Conservation (phyloP, 306 rosid genomes). For the Nissolia schottii region DNA sequence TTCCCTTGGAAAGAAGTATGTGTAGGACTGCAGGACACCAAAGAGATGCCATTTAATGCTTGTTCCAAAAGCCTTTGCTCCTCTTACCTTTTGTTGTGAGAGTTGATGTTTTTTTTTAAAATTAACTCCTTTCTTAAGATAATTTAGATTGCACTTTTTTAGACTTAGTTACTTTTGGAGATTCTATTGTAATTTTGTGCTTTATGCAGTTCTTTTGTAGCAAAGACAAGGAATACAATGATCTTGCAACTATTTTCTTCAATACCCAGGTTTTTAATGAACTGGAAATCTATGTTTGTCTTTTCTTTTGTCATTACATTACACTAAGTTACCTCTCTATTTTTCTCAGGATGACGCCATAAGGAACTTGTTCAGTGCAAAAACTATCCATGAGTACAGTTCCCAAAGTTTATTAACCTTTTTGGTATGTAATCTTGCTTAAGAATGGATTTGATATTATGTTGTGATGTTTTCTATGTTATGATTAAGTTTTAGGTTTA, state of each 20-base stretch:
- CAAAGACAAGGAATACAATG: constrained; percentile 89
- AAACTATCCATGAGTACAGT: constrained; percentile 91
- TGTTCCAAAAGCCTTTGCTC: neutral
- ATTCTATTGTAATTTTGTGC: constrained; percentile 22
- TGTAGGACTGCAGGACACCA: neutral
- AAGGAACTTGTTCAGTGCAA: constrained; percentile 97
- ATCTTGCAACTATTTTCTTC: constrained; percentile 97
- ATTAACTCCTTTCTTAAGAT: constrained; percentile 13
- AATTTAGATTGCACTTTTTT: constrained; percentile 5
- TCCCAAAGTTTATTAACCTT: constrained; percentile 92
- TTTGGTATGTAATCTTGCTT: constrained; percentile 61
- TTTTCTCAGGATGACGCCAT: constrained; percentile 94
- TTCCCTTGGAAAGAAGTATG: neutral
- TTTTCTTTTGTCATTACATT: constrained; percentile 14
- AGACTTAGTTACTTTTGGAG: constrained; percentile 9
- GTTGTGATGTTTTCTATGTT: constrained; percentile 10
- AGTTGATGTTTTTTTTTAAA: neutral
- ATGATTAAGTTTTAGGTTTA: neutral
- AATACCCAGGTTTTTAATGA: constrained; percentile 74
- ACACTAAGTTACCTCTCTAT: constrained; percentile 16
- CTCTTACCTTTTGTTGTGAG: neutral
- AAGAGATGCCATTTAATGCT: neutral
- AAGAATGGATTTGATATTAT: neutral
- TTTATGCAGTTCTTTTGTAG: constrained; percentile 77
- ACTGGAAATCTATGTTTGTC: constrained; percentile 2